Evolutionary conservation across 1,284 basidiomycete species (phyloP), one percentile per base, ranked within the genome.

Genomic region (Sporisorium graminicola): DNA sequence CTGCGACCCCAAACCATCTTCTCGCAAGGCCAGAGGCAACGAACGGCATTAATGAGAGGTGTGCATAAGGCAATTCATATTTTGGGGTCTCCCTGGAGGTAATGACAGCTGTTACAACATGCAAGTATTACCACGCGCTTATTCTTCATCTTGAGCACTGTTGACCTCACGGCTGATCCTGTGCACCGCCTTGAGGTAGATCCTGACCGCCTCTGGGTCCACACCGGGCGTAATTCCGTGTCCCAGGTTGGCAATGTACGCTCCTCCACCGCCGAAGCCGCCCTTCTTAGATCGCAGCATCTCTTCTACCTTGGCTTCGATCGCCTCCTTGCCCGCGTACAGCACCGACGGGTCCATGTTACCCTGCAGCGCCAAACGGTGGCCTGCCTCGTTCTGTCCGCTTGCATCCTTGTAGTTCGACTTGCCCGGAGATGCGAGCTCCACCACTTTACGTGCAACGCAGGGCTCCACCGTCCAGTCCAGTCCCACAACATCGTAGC

Each of bases 301-400:
- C 78, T 92, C 89, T 87, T 93, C 91, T 43, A 98, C 94, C 80
- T 94, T 91, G 55, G 87, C 86, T 87, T 95, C 93, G 81, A 99
- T 98, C 9, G 94, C 94, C 22, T 92, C 92, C 27, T 80, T 78
- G 72, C 88, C 89, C 2, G 94, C 94, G 50, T 93, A 95, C 77
- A 95, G 94, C 51, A 99, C 88, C 47, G 95, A 88, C 56, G 90
- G 90, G 86, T 99, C 97, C 86, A 97, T 89, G 88, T 99, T 99
- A 16, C 97, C 97, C 86, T 99, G 97, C 51, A 99, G 87, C 18
- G 92, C 91, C 72, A 94, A 90, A 67, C 89, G 68, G 60, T 85
- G 84, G 9, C 71, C 79, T n/a, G 76, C 73, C 62, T 81, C 82
- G 44, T 80, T 80, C 56, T 66, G 65, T 14, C 72, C 83, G 22